Base-by-base conservation (phyloP, 306 rosid genomes). In the Begonia fuchsioides region DNA sequence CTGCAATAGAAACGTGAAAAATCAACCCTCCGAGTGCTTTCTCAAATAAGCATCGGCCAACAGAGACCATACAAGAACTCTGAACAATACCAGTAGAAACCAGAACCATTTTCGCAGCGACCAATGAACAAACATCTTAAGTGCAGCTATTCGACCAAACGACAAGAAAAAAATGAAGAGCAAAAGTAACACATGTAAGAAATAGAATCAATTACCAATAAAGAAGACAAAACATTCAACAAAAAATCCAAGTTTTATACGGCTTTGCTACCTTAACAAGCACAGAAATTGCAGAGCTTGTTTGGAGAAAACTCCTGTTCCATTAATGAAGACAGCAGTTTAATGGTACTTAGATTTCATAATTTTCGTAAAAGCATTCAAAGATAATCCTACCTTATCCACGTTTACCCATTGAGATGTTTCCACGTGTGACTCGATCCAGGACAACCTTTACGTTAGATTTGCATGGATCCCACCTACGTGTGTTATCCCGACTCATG, bases 341-440 rank as follows among this genome's bases (percentile, higher is more conserved):
- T 10, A 41, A 41, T 26, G 35, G 8, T 26, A 41, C 45, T 10
- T 41, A 11, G 45, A 41, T 41, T 10, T 41, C n/a, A 41, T 26
- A 3, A 41, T 10, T 5, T 11, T 11, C 3, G 8, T 9, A 16
- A 8, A 40, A 39, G 15, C 17, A 19, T 26, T 26, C 40, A 41
- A 45, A 14, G 16, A 6, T 3, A 39, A 65, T 59, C 58, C 7
- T 20, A 16, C 58, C 78, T 72, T 62, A 67, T 72, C 78, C 48
- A 16, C 44, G 55, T 32, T 63, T 39, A 12, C 18, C 70, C 78
- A 67, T 1, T 62, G 16, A 11, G 26, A 55, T 5, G 0, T 17
- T 26, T 54, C 66, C 73, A 63, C 63, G 51, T 50, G 26, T 53
- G 7, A 8, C 35, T 26, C n/a, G 45, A 10, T 41, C 45, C 12